Conservation (phyloP, 805 yeast species). For the Maudiozyma serrabonitensis region DNA sequence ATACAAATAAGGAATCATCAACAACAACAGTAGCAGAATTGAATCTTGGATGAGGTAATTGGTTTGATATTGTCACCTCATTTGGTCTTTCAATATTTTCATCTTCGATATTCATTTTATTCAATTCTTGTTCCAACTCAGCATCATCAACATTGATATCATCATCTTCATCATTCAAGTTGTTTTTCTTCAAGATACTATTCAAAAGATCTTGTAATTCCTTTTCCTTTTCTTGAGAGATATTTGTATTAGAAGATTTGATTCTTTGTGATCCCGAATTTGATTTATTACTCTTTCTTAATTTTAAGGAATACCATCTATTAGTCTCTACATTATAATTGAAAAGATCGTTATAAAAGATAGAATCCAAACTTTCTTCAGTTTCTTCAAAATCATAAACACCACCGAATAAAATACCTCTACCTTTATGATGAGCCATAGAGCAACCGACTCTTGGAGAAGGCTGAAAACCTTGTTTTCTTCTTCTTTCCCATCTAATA, state of each 20-base stretch:
- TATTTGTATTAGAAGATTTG: slow-evolving; percentile 34
- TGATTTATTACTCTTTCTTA: slow-evolving; percentile 8
- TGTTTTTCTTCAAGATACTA: slow-evolving; percentile 63
- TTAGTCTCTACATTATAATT: slow-evolving; percentile 80
- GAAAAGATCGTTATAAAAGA: slow-evolving; percentile 68
- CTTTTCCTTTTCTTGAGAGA: slow-evolving; percentile 48
- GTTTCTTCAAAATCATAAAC: slow-evolving; percentile 93
- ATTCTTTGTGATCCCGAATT: slow-evolving; percentile 33
- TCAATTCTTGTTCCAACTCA: slow-evolving; percentile 27
- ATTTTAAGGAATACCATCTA: slow-evolving; percentile 66
- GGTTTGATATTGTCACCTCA: slow-evolving; percentile 44
- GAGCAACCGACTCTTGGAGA: slow-evolving; percentile 93
- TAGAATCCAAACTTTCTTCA: slow-evolving; percentile 80
- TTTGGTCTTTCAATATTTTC: slow-evolving; percentile 29
- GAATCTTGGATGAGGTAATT: slow-evolving; percentile 81
- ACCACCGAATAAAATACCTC: slow-evolving; percentile 92
- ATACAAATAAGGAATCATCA: slow-evolving; percentile 74
- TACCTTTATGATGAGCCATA: slow-evolving; percentile 69
- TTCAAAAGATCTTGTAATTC: slow-evolving; percentile 78
- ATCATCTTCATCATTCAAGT: slow-evolving; percentile 46
- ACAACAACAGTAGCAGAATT: slow-evolving; percentile 78
- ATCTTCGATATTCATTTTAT: slow-evolving; percentile 30
- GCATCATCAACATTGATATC: slow-evolving; percentile 27
- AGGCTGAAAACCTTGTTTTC: slow-evolving; percentile 84
- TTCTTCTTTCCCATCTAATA: slow-evolving; percentile 80